Evolutionary conservation across 2,329 filamentous ascomycete species (phyloP).

Genomic region (Tothia fuscella): DNA sequence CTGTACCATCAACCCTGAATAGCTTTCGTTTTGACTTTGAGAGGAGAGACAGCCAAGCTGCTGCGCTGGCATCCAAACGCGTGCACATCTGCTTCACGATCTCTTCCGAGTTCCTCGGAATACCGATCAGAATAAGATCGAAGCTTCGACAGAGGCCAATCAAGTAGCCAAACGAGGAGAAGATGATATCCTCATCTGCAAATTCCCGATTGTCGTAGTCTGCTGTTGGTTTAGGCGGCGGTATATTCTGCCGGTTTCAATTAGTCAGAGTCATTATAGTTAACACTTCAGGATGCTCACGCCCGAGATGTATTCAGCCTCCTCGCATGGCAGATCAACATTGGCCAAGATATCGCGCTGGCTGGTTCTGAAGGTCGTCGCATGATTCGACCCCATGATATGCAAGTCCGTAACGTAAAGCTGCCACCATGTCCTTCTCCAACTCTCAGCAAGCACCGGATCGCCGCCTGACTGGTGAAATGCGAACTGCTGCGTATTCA

Average conservation of each 20-base stretch:
- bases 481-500: constrained; percentile 61
- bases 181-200: constrained; percentile 53
- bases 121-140: constrained; percentile 56
- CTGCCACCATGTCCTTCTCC: constrained; percentile 86
- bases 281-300: constrained; percentile 18
- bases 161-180: constrained; percentile 77
- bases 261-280: too few relatives aligned
- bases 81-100: constrained; percentile 1
- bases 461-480: constrained; percentile 50
- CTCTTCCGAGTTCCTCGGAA: constrained; percentile 12
- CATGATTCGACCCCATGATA: constrained; percentile 66
- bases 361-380: constrained; percentile 48
- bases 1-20: constrained; percentile 55
- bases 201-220: constrained; percentile 73
- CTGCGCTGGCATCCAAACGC: constrained; percentile 47
- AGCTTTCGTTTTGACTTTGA: constrained; percentile 60
- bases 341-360: constrained; percentile 35
- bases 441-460: constrained; percentile 64
- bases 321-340: constrained; percentile 70
- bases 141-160: constrained; percentile 71
- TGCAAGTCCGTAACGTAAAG: constrained; percentile 69
- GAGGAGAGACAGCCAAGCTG: constrained; percentile 70
- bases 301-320: constrained; percentile 48
- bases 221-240: constrained; percentile 40
- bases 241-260: constrained; percentile 3